Conservation (phyloP, 495 filamentous ascomycete genomes). For the Cenococcum geophilum region DNA sequence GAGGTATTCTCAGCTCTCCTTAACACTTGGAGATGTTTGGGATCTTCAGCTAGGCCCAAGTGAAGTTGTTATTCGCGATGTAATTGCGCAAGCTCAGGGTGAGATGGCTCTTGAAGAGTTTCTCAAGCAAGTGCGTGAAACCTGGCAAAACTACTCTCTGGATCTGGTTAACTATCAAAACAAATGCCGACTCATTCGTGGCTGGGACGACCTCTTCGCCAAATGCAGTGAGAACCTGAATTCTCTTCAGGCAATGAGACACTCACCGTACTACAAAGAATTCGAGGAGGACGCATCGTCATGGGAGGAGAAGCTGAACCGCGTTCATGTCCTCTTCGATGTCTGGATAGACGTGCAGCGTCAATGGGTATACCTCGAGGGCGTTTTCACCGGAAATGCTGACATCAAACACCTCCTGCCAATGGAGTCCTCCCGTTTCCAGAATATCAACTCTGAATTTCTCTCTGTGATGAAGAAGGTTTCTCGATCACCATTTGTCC, state of each 20-base stretch:
- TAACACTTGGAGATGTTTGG: constrained; percentile 96
- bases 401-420: constrained; percentile 98
- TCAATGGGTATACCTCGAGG: constrained; percentile 98
- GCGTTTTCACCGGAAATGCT: constrained; percentile 95
- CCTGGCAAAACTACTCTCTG: constrained; percentile 88
- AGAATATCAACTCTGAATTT: constrained; percentile 98
- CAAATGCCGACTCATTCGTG: constrained; percentile 92
- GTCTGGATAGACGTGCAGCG: constrained; percentile 99
- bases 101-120: constrained; percentile 99
- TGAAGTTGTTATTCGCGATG: constrained; percentile 79
- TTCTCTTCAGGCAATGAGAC: constrained; percentile 95
- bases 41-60: constrained; percentile 83
- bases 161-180: constrained; percentile 96
- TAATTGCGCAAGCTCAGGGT: constrained; percentile 91
- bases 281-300: constrained; percentile 94
- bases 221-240: constrained; percentile 98
- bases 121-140: constrained; percentile 91
- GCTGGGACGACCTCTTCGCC: constrained; percentile 96
- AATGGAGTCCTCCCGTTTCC: constrained; percentile 90
- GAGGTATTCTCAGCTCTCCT: constrained; percentile 83
- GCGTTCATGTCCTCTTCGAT: constrained; percentile 95
- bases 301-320: constrained; percentile 98
- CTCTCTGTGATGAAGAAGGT: constrained; percentile 98
- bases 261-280: constrained; percentile 97
- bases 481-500: constrained; percentile 84